Base-by-base conservation (phyloP, 371 early-diverging fungal genomes). In the Rhizopus microsporus region DNA sequence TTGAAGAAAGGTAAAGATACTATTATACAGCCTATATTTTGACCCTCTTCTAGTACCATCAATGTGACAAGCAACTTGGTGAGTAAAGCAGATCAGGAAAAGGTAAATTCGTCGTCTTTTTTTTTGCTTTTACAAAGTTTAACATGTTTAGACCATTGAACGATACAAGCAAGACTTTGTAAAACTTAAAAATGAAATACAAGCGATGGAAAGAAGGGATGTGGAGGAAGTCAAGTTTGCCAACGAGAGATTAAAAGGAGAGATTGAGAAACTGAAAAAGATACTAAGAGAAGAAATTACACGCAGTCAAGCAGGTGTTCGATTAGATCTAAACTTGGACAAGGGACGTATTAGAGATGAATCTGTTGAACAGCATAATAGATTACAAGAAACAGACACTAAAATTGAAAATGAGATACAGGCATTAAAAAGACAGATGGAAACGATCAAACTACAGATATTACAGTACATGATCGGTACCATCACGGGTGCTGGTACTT, bases 281-380 rank as follows among this genome's bases (percentile, higher is more conserved):
- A 77, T 83, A 10, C 68, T 94, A 43, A 77, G 87, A 16, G 95
- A 97, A 62, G 96, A 96, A 57, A 80, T 93, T n/a, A 81, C 87
- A 4, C 75, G 94, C 10, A 88, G 93, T 51, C 94, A 95, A 71
- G 90, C 94, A 0, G 91, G 91, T 7, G 93, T 94, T 5, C 79
- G 95, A 15, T 72, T 96, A 51, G 97, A 97, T 63, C 74, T 97
- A 67, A 89, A 88, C 54, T 63, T 93, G 57, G 97, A 97, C 59
- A 96, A 95, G 75, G 93, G 93, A 6, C 76, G 94, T 42, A 91
- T 93, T 23, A 82, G 94, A 2, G 92, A 93, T 56, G 93, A 95
- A 67, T 87, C 88, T 16, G 83, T 86, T 31, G 80, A 83, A 39
- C 93, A 93, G 59, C 93, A 93, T 61, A 75, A 92, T 38, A 88